Percentiles rank a stretch among this genome's conserved stretches.
These are phyloP conservation scores for Yamadazyma insecticola DNA, from an alignment of 805 yeast species.

Conservation along the genomic window DNA sequence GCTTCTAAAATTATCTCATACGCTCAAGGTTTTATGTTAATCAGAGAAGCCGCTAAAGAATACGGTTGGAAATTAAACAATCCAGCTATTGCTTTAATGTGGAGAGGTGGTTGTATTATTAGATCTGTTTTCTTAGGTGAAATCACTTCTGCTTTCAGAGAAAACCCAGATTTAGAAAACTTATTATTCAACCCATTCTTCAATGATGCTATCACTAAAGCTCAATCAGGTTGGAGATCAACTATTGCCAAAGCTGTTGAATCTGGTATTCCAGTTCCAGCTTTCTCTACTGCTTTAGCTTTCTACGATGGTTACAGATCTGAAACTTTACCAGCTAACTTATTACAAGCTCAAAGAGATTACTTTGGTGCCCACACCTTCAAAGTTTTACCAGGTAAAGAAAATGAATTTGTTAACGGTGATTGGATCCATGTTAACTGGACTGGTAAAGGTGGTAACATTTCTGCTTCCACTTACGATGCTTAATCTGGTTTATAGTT, in stretches of 20 bases:
- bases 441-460: constrained; percentile 99
- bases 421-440: constrained; percentile 95
- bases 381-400: constrained; percentile 86
- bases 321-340: constrained; percentile 91
- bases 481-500: constrained; percentile 46
- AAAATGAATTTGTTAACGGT: constrained; percentile 69
- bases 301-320: constrained; percentile 99
- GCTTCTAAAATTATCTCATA: constrained; percentile 98
- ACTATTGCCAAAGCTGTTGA: constrained; percentile 72
- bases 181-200: constrained; percentile 94
- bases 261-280: constrained; percentile 96
- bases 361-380: constrained; percentile 99
- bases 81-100: constrained; percentile 98
- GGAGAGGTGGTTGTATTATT: constrained; percentile 99
- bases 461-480: constrained; percentile 89
- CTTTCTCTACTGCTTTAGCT: constrained; percentile 92
- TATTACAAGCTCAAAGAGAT: constrained; percentile 99
- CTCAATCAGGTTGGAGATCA: constrained; percentile 94
- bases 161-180: constrained; percentile 90
- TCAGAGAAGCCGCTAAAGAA: constrained; percentile 96
- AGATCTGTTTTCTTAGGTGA: constrained; percentile 98
- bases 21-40: constrained; percentile 99
- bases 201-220: constrained; percentile 84
- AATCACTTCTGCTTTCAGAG: constrained; percentile 94
- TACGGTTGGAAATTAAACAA: constrained; percentile 96